Evolutionary conservation across 2,329 filamentous ascomycete species (phyloP), one percentile per base, ranked within the genome.

Genomic region (Thelonectria olida): DNA sequence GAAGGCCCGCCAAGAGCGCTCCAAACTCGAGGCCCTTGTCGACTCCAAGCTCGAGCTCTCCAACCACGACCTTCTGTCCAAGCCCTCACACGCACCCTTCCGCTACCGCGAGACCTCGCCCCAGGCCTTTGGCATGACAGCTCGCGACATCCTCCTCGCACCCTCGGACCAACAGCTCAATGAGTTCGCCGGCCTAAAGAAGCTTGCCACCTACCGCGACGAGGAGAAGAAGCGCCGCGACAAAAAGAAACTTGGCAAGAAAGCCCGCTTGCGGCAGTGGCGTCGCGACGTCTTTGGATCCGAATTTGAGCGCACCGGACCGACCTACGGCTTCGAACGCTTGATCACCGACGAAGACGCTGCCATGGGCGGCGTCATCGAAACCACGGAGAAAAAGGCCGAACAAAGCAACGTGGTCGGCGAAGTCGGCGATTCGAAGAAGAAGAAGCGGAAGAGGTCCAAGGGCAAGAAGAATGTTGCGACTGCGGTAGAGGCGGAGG

Each of bases 101-200:
- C 90, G 92, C 58, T 99, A 99, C 82, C 92, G 96, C 72, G 94
- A 97, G 75, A 97, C 95, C 2, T 96, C 92, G 1, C 95, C 96
- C 1, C 90, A 91, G 56, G 88, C 91, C 12, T 99, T 97, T 74
- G 96, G 96, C 60, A 88, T 99, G 73, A 97, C 92, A 0, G 84
- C 94, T 1, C 87, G 90, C 63, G 96, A 99, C 77, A 98, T 99
- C 70, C 86, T 99, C 31, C 85, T 90, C 74, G 93, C 97, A 67
- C 92, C 94, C 1, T 91, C 90, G 44, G 96, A 99, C 79, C 82
- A 88, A 47, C 88, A 90, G 54, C 87, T 99, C 66, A 99, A 99
- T 77, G 85, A 94, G 67, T 99, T 91, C 73, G 95, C 90, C 5
- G 95, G 96, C 7, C 82, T 99, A 72, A 99, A 99, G 85, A 98